Base-by-base conservation (phyloP, 2,329 filamentous ascomycete genomes). In the Hortaea werneckii region DNA sequence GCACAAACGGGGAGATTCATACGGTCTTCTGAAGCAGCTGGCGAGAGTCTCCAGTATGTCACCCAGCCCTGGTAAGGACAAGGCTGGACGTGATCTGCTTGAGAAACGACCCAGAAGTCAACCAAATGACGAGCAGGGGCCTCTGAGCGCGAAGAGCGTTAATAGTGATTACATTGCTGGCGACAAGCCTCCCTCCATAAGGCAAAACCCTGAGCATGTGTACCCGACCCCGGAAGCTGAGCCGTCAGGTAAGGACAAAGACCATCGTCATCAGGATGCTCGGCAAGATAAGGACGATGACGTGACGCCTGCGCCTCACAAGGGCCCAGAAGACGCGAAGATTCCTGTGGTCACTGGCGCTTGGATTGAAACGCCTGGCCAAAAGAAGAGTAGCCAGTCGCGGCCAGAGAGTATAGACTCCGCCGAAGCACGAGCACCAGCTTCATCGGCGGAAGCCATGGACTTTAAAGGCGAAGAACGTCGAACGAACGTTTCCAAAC, bases 281-380 rank as follows among this genome's bases (percentile, higher is more conserved):
- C 26, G 32, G n/a, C 37, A 44, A 37, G 28, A 29, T 39, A 30
- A 27, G 1, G 37, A 44, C 35, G 30, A 46, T 12, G 38, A 51
- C 29, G 20, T 29, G 32, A 53, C 39, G 28, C 42, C 43, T 28
- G 35, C 29, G 13, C 37, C 32, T 13, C 26, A 45, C 6, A 37
- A 47, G 29, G 11, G 26, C 5, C 1, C 34, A 6, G 34, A 44
- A 7, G 45, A 50, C 10, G 54, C 62, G 5, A 69, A 68, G 46
- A 73, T 70, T 3, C 70, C 71, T 9, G 54, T 66, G 2, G 68
- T 72, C 5, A 71, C 66, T 40, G 71, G 71, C 26, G 71, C 65
- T 26, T 73, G 71, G 71, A 56, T 73, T 29, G 70, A 73, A 37
- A 74, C 71, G 3, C 69, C 68, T 29, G 46, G 29, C 5, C 41